Conservation (phyloP, 768 basidiomycete genomes). For the Mycena latifolia region DNA sequence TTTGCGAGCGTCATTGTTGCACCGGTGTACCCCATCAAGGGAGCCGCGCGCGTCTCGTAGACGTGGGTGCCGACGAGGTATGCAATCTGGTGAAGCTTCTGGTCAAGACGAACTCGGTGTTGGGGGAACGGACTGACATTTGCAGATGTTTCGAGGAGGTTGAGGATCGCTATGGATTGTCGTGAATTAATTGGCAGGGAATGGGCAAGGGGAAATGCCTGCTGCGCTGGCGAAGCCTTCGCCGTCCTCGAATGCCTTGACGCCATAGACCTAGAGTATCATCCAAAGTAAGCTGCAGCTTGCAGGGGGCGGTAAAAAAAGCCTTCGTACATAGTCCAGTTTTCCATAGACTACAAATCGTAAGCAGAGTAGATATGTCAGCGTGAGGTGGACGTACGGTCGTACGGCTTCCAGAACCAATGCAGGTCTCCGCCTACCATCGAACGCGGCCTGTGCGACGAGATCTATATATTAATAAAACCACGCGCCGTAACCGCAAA, state of each 20-base stretch:
- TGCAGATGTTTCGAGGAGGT: slow-evolving; percentile 77
- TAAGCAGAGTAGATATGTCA: too few relatives aligned
- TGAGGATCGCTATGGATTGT: slow-evolving; percentile 68
- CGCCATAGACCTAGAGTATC: slow-evolving; percentile 72
- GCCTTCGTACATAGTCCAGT: slow-evolving; percentile 50
- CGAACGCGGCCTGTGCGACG: slow-evolving; percentile 51
- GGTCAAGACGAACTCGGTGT: neutral
- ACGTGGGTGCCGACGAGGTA: slow-evolving; percentile 78
- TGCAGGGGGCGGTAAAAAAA: slow-evolving; percentile 9
- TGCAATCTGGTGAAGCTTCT: slow-evolving; percentile 44
- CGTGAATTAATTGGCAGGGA: slow-evolving; percentile 6
- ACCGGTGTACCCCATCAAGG: slow-evolving; percentile 78
- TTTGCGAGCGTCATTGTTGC: slow-evolving; percentile 82
- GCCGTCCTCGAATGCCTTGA: slow-evolving; percentile 68
- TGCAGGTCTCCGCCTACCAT: slow-evolving; percentile 80
- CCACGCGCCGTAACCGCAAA: slow-evolving; percentile 47
- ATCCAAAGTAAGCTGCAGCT: neutral
- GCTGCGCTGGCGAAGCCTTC: slow-evolving; percentile 86
- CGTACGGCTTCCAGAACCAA: slow-evolving; percentile 88
- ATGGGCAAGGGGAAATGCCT: slow-evolving; percentile 52
- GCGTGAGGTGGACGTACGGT: slow-evolving; percentile 27
- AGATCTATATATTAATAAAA: neutral
- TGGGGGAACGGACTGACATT: slow-evolving; percentile 56
- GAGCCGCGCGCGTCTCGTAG: slow-evolving; percentile 62
- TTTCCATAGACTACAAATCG: slow-evolving; percentile 61